Base-by-base conservation (phyloP, 306 rosid genomes). In the Citrullus colocynthis region DNA sequence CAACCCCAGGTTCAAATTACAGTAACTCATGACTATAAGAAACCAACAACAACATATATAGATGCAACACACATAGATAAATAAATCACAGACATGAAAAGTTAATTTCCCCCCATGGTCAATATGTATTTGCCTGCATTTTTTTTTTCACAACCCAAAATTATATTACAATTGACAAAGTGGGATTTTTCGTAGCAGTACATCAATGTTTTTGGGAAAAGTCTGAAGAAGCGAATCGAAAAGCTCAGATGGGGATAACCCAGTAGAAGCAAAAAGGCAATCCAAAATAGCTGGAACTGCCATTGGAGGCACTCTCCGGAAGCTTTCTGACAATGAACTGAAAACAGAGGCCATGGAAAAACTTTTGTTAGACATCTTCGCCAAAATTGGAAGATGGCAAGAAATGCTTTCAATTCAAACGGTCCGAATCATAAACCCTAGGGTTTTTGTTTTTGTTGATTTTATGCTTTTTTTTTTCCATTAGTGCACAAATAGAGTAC, bases 231-330 rank as follows among this genome's bases (percentile, higher is more conserved):
- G 91, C 2, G 93, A 91, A 78, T 82, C 49, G 75, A 90, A 88
- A 55, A 93, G 91, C 21, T 80, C 61, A 7, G 80, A 30, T 21
- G 92, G 85, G 57, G 98, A 86, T 77, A 85, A 77, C 65, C 84
- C 86, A 17, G 98, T 91, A 21, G 98, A 86, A 28, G 83, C 76
- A 54, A 91, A 64, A 62, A 93, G 81, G 84, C 97, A 93, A 77
- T 93, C 98, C 48, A 93, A 81, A 83, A 88, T 79, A 6, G 91
- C 83, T 51, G 96, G 93, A 79, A 93, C 85, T 7, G 98, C 92
- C 6, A 86, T 85, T 37, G 85, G 87, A 75, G 92, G 96, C 37
- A 91, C 89, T 79, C 84, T 86, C 63, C 75, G 52, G 81, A 91
- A 87, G 88, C 97, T 90, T 55, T 81, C 70, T 0, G 86, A 85